Base-by-base conservation (phyloP, 768 basidiomycete species). In the Crassisporium funariophilum region DNA sequence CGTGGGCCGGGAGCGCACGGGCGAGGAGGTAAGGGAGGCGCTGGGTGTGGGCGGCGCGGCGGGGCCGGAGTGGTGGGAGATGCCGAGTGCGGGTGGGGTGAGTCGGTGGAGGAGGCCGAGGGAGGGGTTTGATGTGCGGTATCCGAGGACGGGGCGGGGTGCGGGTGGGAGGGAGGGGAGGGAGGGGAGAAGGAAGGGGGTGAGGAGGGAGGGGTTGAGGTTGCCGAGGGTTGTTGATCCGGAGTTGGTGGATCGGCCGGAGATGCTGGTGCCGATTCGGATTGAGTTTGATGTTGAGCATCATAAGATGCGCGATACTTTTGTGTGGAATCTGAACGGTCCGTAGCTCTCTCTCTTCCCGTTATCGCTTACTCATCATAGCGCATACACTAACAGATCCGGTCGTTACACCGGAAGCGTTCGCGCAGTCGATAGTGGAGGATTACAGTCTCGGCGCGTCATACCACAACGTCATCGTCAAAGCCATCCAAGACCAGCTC, bases 261-360 rank as follows among this genome's bases (percentile, higher is more conserved):
- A 99, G 60, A 77, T 83, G 56, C 85, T 99, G 20, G 86, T 98
- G 4, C 97, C 97, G 3, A 87, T 99, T 31, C 83, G 97, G n/a
- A 74, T 99, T 41, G 97, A 99, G 65, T 85, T 98, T 58, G 97
- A 99, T 57, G 86, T 95, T 38, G 97, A 98, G 46, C 88, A 91
- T 59, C 86, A 90, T 61, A 90, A 87, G 69, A 86, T 98, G 76
- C 82, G 93, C 20, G 97, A 99, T 63, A 93, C 95, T 0, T 98
- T 98, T 68, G 81, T 97, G 35, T 99, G 95, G 97, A 97, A 99
- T 60, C 67, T 95, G 35, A 88, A 88, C 54, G 95, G 95, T 97
- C 46, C n/a, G 82, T 71, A 36, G 47, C 6, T 48, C n/a, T 36
- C 17, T 21, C n/a, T 39, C 36, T 37, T 35, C 29, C 16, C 39